Percentiles rank a stretch among this genome's conserved stretches.
Evolutionary conservation across 306 rosid species (phyloP).

Genomic region (Hippophae tibetana): DNA sequence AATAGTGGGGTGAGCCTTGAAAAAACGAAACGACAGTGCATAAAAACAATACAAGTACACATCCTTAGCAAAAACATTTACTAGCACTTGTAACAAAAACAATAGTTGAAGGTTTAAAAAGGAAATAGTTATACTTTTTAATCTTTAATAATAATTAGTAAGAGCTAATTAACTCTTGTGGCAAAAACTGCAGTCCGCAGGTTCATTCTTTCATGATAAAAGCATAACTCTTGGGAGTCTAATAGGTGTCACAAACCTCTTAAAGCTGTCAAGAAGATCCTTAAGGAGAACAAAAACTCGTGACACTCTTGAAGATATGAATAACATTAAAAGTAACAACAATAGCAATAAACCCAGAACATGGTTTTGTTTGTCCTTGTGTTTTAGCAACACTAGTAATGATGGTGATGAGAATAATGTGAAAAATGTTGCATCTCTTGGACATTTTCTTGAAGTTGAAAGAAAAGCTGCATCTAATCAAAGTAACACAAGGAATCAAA

Average conservation of each 20-base stretch:
- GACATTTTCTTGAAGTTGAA: constrained; percentile 46
- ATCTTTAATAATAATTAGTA: too few species aligned
- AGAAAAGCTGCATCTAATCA: constrained; percentile 35
- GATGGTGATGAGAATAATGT: constrained; percentile 25
- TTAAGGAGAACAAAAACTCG: constrained; percentile 22
- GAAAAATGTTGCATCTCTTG: constrained; percentile 28
- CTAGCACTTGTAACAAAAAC: too few species aligned
- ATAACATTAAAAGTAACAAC: constrained; percentile 8
- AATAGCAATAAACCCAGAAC: constrained; percentile 17
- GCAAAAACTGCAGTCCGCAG: constrained; percentile 44
- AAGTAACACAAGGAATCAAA: constrained; percentile 16
- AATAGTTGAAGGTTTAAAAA: too few species aligned
- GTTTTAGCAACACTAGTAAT: constrained; percentile 21
- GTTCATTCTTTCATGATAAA: constrained; percentile 61
- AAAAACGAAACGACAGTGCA: too few species aligned
- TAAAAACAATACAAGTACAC: too few species aligned
- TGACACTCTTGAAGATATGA: constrained; percentile 18
- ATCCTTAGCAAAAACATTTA: too few species aligned
- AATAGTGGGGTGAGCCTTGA: too few species aligned
- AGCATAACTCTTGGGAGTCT: constrained; percentile 76
- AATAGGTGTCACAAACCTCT: constrained; percentile 51
- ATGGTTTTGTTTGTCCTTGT: constrained; percentile 29
- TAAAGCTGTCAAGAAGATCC: constrained; percentile 59
- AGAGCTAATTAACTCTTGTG: too few species aligned
- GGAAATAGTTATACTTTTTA: too few species aligned